Conservation (phyloP, 257 asterid species). For the Gardenia jasminoides region DNA sequence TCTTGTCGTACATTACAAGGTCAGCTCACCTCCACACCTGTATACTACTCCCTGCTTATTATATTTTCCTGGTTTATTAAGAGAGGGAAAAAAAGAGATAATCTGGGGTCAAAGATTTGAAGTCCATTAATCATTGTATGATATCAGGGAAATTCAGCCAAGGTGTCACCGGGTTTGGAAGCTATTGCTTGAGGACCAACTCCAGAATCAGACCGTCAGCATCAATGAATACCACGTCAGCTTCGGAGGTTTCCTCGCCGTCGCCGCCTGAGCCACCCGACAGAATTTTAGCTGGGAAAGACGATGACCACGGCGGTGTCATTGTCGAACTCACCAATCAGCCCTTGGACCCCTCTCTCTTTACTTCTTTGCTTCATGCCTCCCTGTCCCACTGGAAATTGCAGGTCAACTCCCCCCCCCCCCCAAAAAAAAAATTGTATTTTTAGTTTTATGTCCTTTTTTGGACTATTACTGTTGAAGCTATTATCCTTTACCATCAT, state of each 20-base stretch:
- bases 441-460: no score
- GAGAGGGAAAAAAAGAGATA: no score
- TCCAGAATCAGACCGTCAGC: conserved; percentile 31
- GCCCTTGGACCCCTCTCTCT: conserved; percentile 58
- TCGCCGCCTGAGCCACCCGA: conserved; percentile 42
- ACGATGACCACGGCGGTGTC: conserved; percentile 77
- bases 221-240: conserved; percentile 23
- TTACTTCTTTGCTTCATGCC: conserved; percentile 60
- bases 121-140: no score
- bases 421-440: no score
- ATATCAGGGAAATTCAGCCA: conserved; percentile 26
- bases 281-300: conserved; percentile 47
- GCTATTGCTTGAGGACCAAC: conserved; percentile 8
- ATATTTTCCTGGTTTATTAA: no score
- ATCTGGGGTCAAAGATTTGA: no score
- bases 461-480: not conserved
- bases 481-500: not conserved
- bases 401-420: conserved; percentile 35
- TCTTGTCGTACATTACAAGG: conserved; percentile 7
- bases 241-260: conserved; percentile 28
- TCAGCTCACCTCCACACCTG: not conserved
- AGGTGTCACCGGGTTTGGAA: conserved; percentile 22
- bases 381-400: conserved; percentile 78
- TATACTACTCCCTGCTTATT: no score
- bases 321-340: conserved; percentile 70